phyloP scores from a whole-genome alignment of 805 yeast genomes.

The Ogataea glucozyma region DNA sequence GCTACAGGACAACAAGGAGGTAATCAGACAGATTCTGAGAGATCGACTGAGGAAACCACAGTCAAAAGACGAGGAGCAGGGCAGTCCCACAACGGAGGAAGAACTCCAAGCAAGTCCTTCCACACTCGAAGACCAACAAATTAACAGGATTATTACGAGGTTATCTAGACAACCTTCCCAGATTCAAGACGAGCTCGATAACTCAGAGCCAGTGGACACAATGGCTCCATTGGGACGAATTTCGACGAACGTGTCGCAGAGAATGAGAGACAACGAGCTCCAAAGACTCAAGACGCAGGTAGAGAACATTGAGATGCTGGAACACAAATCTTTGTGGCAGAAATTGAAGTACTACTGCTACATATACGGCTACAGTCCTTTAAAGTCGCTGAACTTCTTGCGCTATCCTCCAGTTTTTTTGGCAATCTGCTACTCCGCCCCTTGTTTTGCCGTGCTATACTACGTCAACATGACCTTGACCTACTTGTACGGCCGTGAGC shows the following conservation, averaged over 20 bases:
- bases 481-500: conserved; percentile 57
- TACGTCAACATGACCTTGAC: conserved; percentile 75
- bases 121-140: conserved; percentile 19
- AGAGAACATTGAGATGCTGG: conserved; percentile 23
- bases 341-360: conserved; percentile 37
- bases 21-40: conserved; percentile 47
- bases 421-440: conserved; percentile 64
- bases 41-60: conserved; percentile 31
- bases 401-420: conserved; percentile 73
- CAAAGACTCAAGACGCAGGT: conserved; percentile 26
- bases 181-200: conserved; percentile 8
- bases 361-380: conserved; percentile 56
- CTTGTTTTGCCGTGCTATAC: conserved; percentile 70
- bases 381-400: conserved; percentile 59
- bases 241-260: conserved; percentile 27
- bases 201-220: conserved; percentile 38
- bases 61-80: conserved; percentile 18
- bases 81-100: conserved; percentile 8
- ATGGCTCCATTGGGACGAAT: conserved; percentile 35
- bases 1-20: conserved; percentile 57
- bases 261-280: conserved; percentile 20
- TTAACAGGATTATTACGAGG: conserved; percentile 39
- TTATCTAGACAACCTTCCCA: conserved; percentile 32
- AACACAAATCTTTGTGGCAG: conserved; percentile 19
- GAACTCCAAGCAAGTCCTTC: conserved; percentile 3